Evolutionary conservation across 1,139 yeast species (phyloP).

Genomic region (Ogataea hybrid): DNA sequence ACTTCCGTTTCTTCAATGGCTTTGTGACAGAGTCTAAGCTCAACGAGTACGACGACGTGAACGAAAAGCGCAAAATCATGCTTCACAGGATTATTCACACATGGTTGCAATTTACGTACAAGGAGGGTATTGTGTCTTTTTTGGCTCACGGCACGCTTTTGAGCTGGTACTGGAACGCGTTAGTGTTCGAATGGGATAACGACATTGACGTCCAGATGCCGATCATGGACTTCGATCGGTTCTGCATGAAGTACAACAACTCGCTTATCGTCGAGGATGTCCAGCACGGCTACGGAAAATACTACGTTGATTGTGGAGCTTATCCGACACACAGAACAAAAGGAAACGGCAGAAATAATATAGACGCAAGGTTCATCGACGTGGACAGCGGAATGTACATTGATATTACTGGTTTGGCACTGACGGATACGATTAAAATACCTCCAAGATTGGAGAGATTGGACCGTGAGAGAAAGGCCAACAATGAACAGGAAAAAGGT

Average conservation of each 20-base stretch:
- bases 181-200: slow-evolving; percentile 53
- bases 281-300: slow-evolving; percentile 55
- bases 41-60: slow-evolving; percentile 34
- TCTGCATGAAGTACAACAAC: slow-evolving; percentile 43
- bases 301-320: slow-evolving; percentile 44
- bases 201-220: slow-evolving; percentile 60
- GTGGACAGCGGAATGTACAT: slow-evolving; percentile 72
- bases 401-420: slow-evolving; percentile 58
- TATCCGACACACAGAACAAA: slow-evolving; percentile 34
- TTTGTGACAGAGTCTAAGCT: slow-evolving; percentile 31
- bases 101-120: slow-evolving; percentile 48
- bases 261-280: slow-evolving; percentile 62
- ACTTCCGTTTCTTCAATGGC: slow-evolving; percentile 69
- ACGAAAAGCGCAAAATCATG: slow-evolving; percentile 41
- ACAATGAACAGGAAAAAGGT: slow-evolving; percentile 3
- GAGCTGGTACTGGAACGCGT: slow-evolving; percentile 56
- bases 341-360: slow-evolving; percentile 57
- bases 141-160: slow-evolving; percentile 54
- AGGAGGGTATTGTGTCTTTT: slow-evolving; percentile 45
- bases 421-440: slow-evolving; percentile 26
- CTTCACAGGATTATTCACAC: slow-evolving; percentile 47
- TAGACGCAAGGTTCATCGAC: slow-evolving; percentile 82
- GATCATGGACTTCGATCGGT: slow-evolving; percentile 43
- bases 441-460: slow-evolving; percentile 13
- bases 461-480: neutral